Conservation (phyloP, 495 filamentous ascomycete genomes). For the Acidiella bohemica region DNA sequence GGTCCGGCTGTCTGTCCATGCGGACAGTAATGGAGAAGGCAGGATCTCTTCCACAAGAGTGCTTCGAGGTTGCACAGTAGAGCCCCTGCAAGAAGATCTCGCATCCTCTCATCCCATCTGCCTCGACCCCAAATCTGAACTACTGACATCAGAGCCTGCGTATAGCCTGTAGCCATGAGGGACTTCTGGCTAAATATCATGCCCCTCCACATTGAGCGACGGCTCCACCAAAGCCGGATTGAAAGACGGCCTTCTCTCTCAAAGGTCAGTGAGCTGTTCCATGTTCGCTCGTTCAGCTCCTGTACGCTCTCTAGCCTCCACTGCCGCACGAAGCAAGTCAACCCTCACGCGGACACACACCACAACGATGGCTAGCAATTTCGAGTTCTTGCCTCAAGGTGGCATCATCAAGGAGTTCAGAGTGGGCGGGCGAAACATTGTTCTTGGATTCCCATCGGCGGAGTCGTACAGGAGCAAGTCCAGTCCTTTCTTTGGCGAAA, state of each 20-base stretch:
- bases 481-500: slow-evolving; percentile 73
- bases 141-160: too few species aligned
- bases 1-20: too few species aligned
- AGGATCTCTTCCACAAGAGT: too few species aligned
- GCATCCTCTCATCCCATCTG: too few species aligned
- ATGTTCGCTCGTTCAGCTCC: background rate
- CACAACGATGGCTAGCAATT: slow-evolving; percentile 19
- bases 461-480: slow-evolving; percentile 62
- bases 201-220: background rate
- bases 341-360: background rate
- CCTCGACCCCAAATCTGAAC: too few species aligned
- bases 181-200: background rate
- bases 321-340: background rate
- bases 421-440: slow-evolving; percentile 67
- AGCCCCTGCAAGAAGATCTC: too few species aligned
- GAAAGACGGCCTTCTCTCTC: background rate
- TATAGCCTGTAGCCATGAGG: too few species aligned
- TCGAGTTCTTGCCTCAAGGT: slow-evolving; percentile 67
- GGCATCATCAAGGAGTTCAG: slow-evolving; percentile 78
- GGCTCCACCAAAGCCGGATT: background rate
- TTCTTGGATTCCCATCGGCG: slow-evolving; percentile 64
- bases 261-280: background rate
- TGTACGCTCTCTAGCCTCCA: background rate
- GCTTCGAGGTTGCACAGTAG: too few species aligned
- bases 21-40: too few species aligned